Conservation (phyloP, 805 yeast genomes). For the Hanseniaspora valbyensis region DNA sequence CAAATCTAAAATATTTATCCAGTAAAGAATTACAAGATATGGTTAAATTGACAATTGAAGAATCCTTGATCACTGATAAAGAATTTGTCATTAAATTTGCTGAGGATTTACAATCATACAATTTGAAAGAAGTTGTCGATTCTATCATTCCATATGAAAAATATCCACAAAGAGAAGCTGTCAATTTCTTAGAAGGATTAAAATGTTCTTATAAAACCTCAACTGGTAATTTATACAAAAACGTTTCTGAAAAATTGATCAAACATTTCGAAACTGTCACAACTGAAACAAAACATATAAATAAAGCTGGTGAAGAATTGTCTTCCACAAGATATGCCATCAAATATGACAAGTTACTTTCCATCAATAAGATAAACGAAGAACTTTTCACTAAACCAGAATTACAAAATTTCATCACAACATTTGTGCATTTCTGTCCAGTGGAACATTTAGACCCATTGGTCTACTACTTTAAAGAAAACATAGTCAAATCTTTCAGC, state of each 20-base stretch:
- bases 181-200: background rate
- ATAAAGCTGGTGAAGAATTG: background rate
- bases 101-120: background rate
- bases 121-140: background rate
- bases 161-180: background rate
- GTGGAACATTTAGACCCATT: background rate
- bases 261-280: background rate
- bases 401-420: background rate
- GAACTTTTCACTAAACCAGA: conserved; percentile 4
- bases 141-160: background rate
- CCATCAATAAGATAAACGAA: conserved; percentile 7
- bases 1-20: background rate
- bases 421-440: conserved; percentile 1
- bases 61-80: background rate
- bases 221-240: background rate
- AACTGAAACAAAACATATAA: background rate
- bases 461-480: conserved; percentile 4
- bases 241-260: background rate
- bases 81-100: background rate
- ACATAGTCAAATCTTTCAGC: conserved; percentile 3
- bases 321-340: background rate
- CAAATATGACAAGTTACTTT: background rate
- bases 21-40: background rate
- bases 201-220: background rate
- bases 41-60: background rate